Evolutionary conservation across 2,329 filamentous ascomycete genomes (phyloP), one percentile per base, ranked within the genome.

Genomic region (Domatiomyces globalis): DNA sequence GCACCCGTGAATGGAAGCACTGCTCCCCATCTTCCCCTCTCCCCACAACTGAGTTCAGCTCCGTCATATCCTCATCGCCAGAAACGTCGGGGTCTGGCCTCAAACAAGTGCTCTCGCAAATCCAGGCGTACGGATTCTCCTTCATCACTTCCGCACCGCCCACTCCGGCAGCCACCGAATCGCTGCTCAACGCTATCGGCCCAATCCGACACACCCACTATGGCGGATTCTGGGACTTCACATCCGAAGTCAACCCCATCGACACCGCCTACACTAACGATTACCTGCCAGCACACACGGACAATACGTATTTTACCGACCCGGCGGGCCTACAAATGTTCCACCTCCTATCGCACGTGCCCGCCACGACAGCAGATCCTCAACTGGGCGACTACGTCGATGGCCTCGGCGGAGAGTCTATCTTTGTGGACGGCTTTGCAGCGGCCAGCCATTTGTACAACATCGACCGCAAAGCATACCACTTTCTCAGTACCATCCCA

Each of bases 241-340:
- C 86, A 0, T 84, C 89, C 4, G 85, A 95, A 66, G 77, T 95
- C 20, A 83, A 87, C 25, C 84, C 84, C 63, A 89, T 89, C 58
- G 88, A 95, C 63, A 94, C 86, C 1, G 88, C 88, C 2, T 98
- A 96, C 70, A 95, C 90, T 1, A 87, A 84, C 61, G 75, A 92
- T 48, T 81, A 82, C 1, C 77, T 98, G 2, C 79, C 81, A 18
- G 83, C 85, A 0, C 92, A 98, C 67, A 96, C 90, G 1, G 92
- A 98, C 69, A 96, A 80, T 5, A 95, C 90, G 1, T 96, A 98
- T 68, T 96, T 96, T 69, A 88, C 81, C 19, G 90, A 96, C 56
- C 90, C 92, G 0, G 83, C 86, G 1, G 87, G 90, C 8, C 76
- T 98, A 33, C 92, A 98, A 66, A 81, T 92, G 22, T 94, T 98